Base-by-base conservation (phyloP, 2,329 filamentous ascomycete genomes). In the Penicillium capsulatum region DNA sequence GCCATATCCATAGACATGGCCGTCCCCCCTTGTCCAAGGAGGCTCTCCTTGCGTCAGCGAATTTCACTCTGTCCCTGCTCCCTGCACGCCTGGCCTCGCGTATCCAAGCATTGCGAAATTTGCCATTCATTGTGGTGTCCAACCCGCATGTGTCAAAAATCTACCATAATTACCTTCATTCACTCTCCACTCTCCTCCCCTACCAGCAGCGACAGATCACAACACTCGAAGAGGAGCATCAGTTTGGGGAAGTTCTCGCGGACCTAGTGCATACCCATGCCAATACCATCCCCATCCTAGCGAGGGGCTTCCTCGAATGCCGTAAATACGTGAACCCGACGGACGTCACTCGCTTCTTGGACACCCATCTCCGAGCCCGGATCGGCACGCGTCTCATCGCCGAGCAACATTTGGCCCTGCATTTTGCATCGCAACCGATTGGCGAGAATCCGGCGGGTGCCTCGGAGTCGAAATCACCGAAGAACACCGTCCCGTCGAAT, bases 111-210 rank as follows among this genome's bases (percentile, higher is more conserved):
- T 74, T 98, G 13, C 84, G 90, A 48, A 95, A 94, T 61, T 79
- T 98, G 7, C 92, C 92, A 0, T 98, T 91, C 66, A 97, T 98
- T 50, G 91, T 98, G 39, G 92, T 98, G 17, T 90, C 91, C n/a
- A 97, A 98, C 62, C 87, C 89, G 1, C 88, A 96, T 62, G 89
- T 98, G 53, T 86, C 84, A 17, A 83, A 84, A 57, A 98, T 98
- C 50, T 95, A 97, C 73, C 83, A 86, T 66, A 97, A 96, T 67
- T 98, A 98, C 65, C 75, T 94, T 31, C 90, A 96, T 66, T 95
- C 89, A 2, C 73, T 98, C 14, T 91, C 86, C 2, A 94, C 89
- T 1, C 75, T 98, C 11, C 77, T 97, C 3, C 90, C 91, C 4
- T 96, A 91, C 58, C 81, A 84, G 20, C 76, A 85, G 59, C 73